Evolutionary conservation across 2,329 filamentous ascomycete genomes (phyloP), one percentile per base, ranked within the genome.

Genomic region (Talaromyces sp.): DNA sequence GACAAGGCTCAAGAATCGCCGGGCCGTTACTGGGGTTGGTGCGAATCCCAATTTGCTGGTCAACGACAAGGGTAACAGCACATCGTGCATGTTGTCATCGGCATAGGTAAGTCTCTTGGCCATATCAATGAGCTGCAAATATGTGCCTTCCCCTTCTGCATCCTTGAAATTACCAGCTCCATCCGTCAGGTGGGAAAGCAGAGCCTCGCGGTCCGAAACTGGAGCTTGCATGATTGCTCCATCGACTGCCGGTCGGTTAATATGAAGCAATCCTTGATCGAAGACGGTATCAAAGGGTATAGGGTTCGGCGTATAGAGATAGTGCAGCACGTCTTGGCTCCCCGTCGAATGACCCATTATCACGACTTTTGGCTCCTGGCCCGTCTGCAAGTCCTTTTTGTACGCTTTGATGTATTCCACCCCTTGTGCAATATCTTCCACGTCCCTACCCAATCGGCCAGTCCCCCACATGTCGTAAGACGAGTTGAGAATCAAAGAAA

Each of bases 191-290:
- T 59, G 59, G 21, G 67, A 71, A 55, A 85, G 75, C 7, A 82
- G 69, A 4, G 82, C 84, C 71, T 96, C 88, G 31, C 91, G 82
- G 72, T 96, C 91, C 1, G 86, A 90, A 3, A 93, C 87, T 0
- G 90, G 87, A 0, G 88, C 91, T 72, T 96, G 92, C 58, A 96
- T 77, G 51, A 96, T 88, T 55, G 86, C 87, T 38, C 89, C 92
- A 62, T 95, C 85, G 1, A 96, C 76, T 0, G 61, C 77, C 0
- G 84, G 82, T 13, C 83, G 76, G 46, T 75, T 73, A 6, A 75
- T 62, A 51, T 76, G 64, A 35, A 67, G 54, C 14, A 72, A 65
- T 5, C 67, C 67, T 7, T 65, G 53, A 58, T 70, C 68, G 31
- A 68, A 67, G 6, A 68, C 59, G 63, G 74, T 31, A 63, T 68